Conservation (phyloP, 1,284 basidiomycete genomes). For the Cerioporus squamosus region DNA sequence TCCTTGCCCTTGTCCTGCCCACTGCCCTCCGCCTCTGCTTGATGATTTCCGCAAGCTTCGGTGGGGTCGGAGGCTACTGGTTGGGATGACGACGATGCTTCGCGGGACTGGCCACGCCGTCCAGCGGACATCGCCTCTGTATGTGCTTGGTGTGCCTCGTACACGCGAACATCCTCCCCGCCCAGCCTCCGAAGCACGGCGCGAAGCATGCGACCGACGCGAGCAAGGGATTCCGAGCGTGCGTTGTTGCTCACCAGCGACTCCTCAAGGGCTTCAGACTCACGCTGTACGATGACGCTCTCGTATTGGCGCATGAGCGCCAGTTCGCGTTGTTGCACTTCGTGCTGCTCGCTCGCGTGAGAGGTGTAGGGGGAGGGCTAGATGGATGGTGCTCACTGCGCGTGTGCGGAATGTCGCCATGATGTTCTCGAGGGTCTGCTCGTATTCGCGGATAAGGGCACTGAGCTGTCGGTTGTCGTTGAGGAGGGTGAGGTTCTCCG, state of each 20-base stretch:
- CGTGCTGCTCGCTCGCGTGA: slow-evolving; percentile 60
- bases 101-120: background rate
- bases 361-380: background rate
- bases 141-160: slow-evolving; percentile 22
- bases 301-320: slow-evolving; percentile 93
- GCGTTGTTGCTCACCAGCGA: slow-evolving; percentile 67
- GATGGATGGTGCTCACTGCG: slow-evolving; percentile 66
- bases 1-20: slow-evolving; percentile 39
- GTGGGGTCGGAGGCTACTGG: background rate
- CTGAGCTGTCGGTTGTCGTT: slow-evolving; percentile 97
- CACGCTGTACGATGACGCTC: slow-evolving; percentile 75
- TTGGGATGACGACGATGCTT: slow-evolving; percentile 10
- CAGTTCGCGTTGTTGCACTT: slow-evolving; percentile 93
- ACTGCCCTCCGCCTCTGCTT: slow-evolving; percentile 29
- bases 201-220: slow-evolving; percentile 77
- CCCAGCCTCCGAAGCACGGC: slow-evolving; percentile 72
- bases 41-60: background rate
- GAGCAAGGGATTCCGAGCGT: slow-evolving; percentile 71
- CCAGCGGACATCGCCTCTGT: slow-evolving; percentile 7
- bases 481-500: slow-evolving; percentile 87
- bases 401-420: slow-evolving; percentile 95
- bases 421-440: slow-evolving; percentile 92
- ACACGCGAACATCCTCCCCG: slow-evolving; percentile 65
- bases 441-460: slow-evolving; percentile 92
- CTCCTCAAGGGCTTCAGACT: slow-evolving; percentile 71